phyloP scores from a whole-genome alignment of 1,139 yeast species.

The Diutina pseudorugosa region DNA sequence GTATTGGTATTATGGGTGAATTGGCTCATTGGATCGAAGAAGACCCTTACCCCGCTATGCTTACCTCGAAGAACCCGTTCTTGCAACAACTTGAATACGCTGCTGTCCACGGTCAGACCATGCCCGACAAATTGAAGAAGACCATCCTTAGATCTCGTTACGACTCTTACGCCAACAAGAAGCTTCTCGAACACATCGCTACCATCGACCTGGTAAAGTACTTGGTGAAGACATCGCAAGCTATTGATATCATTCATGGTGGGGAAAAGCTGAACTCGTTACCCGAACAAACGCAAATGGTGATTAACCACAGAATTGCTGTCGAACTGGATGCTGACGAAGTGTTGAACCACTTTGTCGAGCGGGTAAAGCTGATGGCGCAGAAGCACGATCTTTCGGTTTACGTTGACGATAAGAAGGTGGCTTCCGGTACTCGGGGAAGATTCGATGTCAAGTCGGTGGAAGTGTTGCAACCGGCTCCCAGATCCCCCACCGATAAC shows the following conservation, averaged over 20 bases:
- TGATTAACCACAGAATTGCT: conserved; percentile 49
- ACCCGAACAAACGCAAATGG: conserved; percentile 51
- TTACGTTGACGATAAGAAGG: conserved; percentile 9
- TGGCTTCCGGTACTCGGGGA: conserved; percentile 28
- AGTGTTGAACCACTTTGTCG: conserved; percentile 26
- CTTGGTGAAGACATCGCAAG: conserved; percentile 51
- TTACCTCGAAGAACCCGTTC: conserved; percentile 30
- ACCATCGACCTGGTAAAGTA: conserved; percentile 18
- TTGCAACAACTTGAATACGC: conserved; percentile 29
- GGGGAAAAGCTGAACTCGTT: conserved; percentile 64
- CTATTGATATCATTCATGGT: conserved; percentile 56
- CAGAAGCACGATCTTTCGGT: conserved; percentile 34
- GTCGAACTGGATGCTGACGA: conserved; percentile 34
- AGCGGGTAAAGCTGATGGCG: conserved; percentile 29
- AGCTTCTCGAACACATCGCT: conserved; percentile 23
- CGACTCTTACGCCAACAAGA: conserved; percentile 27
- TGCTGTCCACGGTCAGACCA: conserved; percentile 36
- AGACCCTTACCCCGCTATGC: conserved; percentile 19
- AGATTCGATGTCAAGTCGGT: conserved; percentile 28
- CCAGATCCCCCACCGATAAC: conserved; percentile 37
- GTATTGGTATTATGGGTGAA: conserved; percentile 32
- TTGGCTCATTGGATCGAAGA: conserved; percentile 27
- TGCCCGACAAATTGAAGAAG: conserved; percentile 18
- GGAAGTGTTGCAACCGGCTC: conserved; percentile 42
- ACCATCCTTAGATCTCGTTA: conserved; percentile 28